Conservation (phyloP, 345 rosid genomes). For the Lenwebbia sp. region DNA sequence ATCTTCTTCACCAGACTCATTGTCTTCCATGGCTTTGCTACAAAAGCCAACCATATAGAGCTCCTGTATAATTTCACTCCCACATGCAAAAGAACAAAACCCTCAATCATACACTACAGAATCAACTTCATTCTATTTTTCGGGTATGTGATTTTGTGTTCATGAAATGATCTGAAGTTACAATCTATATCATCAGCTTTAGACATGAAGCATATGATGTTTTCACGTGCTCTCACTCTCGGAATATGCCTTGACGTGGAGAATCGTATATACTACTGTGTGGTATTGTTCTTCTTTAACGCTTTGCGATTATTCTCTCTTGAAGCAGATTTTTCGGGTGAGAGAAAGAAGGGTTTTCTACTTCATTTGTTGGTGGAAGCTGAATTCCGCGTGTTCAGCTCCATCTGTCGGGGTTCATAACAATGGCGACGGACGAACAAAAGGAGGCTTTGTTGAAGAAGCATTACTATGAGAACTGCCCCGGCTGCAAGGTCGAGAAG, state of each 20-base stretch:
- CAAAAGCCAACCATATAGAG: background rate
- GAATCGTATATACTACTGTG: background rate
- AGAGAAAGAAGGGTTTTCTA: conserved; percentile 27
- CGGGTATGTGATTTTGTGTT: background rate
- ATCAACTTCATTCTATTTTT: background rate
- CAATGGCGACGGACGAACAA: background rate
- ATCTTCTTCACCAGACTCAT: background rate
- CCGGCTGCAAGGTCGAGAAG: conserved; percentile 74
- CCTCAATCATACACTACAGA: background rate
- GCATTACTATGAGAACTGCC: conserved; percentile 56
- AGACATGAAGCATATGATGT: background rate
- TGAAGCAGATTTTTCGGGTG: background rate
- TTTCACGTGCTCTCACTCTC: background rate
- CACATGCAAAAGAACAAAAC: background rate
- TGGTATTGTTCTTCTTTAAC: background rate
- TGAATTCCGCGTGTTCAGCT: background rate
- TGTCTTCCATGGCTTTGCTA: too few relatives aligned
- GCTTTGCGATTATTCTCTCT: background rate
- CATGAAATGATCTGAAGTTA: background rate
- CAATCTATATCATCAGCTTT: background rate
- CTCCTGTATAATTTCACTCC: background rate
- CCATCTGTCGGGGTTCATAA: background rate
- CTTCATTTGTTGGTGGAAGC: conserved; percentile 30
- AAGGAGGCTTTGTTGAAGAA: conserved; percentile 42
- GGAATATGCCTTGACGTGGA: background rate